Percentiles rank a stretch among this genome's conserved stretches.
Evolutionary conservation across 345 rosid genomes (phyloP).

Genomic region (Populus alba): DNA sequence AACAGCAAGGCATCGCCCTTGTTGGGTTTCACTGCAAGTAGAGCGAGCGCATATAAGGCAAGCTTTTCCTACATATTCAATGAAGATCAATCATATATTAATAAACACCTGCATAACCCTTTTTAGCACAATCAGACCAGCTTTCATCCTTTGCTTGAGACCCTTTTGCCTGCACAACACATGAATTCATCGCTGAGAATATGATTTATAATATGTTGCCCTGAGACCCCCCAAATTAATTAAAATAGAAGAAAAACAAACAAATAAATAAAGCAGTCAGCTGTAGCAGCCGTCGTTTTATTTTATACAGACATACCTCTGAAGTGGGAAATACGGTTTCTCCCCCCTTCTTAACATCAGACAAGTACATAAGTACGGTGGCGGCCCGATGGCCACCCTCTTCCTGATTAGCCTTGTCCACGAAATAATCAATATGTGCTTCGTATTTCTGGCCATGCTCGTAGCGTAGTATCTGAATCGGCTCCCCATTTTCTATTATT

Average conservation of each 20-base stretch:
- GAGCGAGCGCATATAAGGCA: too few relatives aligned
- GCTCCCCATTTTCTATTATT: constrained; percentile 66
- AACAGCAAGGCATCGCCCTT: constrained; percentile 87
- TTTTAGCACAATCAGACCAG: constrained; percentile 79
- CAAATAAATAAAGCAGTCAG: too few relatives aligned
- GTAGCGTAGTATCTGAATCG: constrained; percentile 67
- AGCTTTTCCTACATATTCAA: too few relatives aligned
- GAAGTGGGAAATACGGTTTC: constrained; percentile 79
- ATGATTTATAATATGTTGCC: too few relatives aligned
- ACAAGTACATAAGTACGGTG: constrained; percentile 86
- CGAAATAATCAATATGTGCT: constrained; percentile 76
- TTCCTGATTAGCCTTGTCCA: constrained; percentile 49
- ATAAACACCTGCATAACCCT: constrained; percentile 66
- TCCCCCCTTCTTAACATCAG: constrained; percentile 65
- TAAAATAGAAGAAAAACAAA: too few relatives aligned
- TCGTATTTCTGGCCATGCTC: constrained; percentile 83
- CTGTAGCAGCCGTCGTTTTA: too few relatives aligned
- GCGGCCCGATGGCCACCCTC: constrained; percentile 79
- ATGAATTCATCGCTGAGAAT: not conserved
- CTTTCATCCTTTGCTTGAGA: constrained; percentile 53
- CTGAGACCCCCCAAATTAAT: too few relatives aligned
- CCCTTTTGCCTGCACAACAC: constrained; percentile 9
- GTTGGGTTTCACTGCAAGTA: constrained; percentile 65
- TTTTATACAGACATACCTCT: constrained; percentile 33
- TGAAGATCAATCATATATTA: too few relatives aligned